phyloP scores from a whole-genome alignment of 2,329 filamentous ascomycete species.

The Aspergillus sp. region DNA sequence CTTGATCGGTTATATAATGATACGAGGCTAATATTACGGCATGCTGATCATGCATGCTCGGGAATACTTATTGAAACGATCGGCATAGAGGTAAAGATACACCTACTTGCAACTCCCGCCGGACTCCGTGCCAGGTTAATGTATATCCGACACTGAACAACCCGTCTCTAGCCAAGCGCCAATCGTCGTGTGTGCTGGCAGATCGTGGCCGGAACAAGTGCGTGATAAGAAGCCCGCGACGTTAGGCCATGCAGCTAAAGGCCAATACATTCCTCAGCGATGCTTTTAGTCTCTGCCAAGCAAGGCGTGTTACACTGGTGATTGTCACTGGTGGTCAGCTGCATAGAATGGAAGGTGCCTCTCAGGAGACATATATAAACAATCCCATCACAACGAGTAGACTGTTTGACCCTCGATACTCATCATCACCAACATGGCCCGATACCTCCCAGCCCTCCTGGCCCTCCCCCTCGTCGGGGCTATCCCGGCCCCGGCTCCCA shows the following conservation, averaged over 20 bases:
- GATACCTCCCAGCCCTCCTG: conserved; percentile 14
- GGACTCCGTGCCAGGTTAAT: conserved; percentile 3
- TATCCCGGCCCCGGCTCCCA: conserved; percentile 15
- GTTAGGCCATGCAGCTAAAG: neutral
- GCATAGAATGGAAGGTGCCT: too few species aligned
- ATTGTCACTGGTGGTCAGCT: neutral
- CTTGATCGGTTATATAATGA: too few species aligned
- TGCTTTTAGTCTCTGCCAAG: neutral
- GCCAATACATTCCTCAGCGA: neutral
- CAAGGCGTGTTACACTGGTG: neutral
- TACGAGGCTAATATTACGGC: too few species aligned
- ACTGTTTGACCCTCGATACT: too few species aligned
- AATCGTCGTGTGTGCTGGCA: neutral
- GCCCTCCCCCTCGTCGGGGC: conserved; percentile 14
- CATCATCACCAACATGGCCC: neutral
- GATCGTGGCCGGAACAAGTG: too few species aligned
- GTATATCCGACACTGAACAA: neutral
- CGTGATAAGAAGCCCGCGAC: neutral
- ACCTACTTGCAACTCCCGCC: neutral
- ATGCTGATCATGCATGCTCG: too few species aligned
- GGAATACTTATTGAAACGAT: too few species aligned
- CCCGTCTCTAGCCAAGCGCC: neutral
- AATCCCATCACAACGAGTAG: too few species aligned
- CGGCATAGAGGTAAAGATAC: too few species aligned
- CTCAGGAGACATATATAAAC: too few species aligned